These are phyloP conservation scores for Aurifilum marmelostoma DNA, from an alignment of 2,329 filamentous ascomycete species.

Conservation along the genomic window DNA sequence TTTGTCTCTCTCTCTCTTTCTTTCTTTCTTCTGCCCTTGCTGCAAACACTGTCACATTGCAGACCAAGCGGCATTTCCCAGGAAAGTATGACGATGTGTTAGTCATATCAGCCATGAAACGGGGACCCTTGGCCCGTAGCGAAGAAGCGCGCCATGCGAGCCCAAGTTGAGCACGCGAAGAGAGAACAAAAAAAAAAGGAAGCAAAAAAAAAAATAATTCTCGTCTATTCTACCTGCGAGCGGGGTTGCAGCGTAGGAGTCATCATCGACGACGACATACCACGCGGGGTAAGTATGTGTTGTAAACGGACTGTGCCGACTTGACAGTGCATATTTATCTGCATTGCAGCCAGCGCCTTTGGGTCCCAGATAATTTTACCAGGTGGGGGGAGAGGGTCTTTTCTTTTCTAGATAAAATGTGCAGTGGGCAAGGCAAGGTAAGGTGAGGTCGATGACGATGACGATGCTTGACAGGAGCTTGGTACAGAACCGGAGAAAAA, in stretches of 20 bases:
- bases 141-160: slow-evolving; percentile 19
- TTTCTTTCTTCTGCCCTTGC: not conserved
- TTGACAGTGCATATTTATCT: slow-evolving; percentile 17
- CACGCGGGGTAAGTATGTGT: not conserved
- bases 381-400: not conserved
- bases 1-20: not conserved
- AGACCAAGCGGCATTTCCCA: not conserved
- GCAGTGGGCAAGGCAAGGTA: not conserved
- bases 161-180: slow-evolving; percentile 9
- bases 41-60: slow-evolving; percentile 11
- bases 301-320: slow-evolving; percentile 24
- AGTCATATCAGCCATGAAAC: slow-evolving; percentile 14
- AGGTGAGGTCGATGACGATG: slow-evolving; percentile 4
- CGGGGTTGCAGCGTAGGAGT: slow-evolving; percentile 11
- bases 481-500: no score
- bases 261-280: not conserved
- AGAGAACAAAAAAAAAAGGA: no score
- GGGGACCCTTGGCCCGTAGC: not conserved
- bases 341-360: not conserved
- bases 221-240: slow-evolving; percentile 1
- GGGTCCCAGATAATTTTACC: not conserved
- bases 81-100: not conserved
- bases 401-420: not conserved
- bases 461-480: slow-evolving; percentile 5
- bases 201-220: slow-evolving; percentile 13